These are phyloP conservation scores for Claviceps humidiphila DNA, from an alignment of 2,329 filamentous ascomycete genomes.

Conservation along the genomic window DNA sequence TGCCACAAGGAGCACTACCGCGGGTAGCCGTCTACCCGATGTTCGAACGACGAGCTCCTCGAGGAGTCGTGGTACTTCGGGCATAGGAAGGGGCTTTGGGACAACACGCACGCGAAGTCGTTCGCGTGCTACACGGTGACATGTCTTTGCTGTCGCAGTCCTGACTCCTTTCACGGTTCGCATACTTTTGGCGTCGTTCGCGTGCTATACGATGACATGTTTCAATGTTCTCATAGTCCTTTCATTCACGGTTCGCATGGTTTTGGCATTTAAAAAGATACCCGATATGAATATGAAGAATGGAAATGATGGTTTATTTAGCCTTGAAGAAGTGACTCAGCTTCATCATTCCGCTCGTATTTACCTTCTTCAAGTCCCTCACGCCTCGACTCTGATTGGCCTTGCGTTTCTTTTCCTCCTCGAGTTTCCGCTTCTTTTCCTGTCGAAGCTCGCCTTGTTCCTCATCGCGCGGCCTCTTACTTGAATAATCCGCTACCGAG, in stretches of 20 bases:
- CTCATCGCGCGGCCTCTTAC: slow-evolving; percentile 55
- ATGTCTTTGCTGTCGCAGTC: background rate
- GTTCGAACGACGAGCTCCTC: slow-evolving; percentile 14
- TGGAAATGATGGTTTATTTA: slow-evolving; percentile 21
- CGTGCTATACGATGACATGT: slow-evolving; percentile 16
- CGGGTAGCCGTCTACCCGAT: slow-evolving; percentile 17
- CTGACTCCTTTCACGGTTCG: background rate
- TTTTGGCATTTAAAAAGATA: slow-evolving; percentile 13
- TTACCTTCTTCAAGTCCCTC: slow-evolving; percentile 74
- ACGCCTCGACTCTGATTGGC: slow-evolving; percentile 61
- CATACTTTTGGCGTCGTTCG: slow-evolving; percentile 13
- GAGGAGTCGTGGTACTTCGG: slow-evolving; percentile 21
- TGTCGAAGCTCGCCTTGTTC: slow-evolving; percentile 51
- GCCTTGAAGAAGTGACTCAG: slow-evolving; percentile 89
- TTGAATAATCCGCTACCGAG: slow-evolving; percentile 54
- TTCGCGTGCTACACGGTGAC: slow-evolving; percentile 18
- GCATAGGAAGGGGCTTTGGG: slow-evolving; percentile 22
- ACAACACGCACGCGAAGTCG: slow-evolving; percentile 19
- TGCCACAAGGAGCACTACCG: slow-evolving; percentile 13
- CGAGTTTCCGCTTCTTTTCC: slow-evolving; percentile 73
- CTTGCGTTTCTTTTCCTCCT: slow-evolving; percentile 77
- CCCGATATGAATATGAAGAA: slow-evolving; percentile 13
- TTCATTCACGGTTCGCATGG: background rate
- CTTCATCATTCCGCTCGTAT: slow-evolving; percentile 91
- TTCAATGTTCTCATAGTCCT: background rate